Conservation (phyloP, 2,329 filamentous ascomycete species). For the Orbilia quercus region DNA sequence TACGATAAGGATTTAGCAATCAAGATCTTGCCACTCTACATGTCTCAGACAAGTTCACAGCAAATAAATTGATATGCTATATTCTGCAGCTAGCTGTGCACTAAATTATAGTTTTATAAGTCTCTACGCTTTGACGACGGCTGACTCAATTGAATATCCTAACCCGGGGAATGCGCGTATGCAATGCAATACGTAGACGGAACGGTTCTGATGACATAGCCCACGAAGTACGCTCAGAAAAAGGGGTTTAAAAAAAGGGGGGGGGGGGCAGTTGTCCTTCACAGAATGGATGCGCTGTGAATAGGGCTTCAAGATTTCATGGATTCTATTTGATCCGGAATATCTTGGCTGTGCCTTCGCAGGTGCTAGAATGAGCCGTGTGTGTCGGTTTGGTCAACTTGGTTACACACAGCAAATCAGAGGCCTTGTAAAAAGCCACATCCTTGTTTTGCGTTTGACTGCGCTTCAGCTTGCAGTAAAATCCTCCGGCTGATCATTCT, state of each 20-base stretch:
- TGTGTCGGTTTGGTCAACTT: neutral
- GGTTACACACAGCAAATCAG: neutral
- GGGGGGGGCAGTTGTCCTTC: neutral
- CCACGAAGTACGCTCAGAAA: neutral
- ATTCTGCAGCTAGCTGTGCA: too few relatives aligned
- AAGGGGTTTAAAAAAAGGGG: neutral
- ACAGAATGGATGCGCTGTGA: neutral
- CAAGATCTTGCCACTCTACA: too few relatives aligned
- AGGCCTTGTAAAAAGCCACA: constrained; percentile 2
- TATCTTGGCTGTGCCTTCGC: neutral
- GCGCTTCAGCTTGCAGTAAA: neutral
- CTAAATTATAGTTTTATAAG: too few relatives aligned
- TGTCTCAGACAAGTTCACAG: too few relatives aligned
- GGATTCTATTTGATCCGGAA: too few relatives aligned
- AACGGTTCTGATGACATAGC: neutral
- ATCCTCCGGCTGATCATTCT: constrained; percentile 1
- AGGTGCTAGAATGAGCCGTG: neutral
- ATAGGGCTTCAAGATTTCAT: neutral
- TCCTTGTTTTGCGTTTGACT: neutral
- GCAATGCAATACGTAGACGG: too few relatives aligned
- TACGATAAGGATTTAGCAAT: too few relatives aligned
- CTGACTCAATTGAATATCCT: too few relatives aligned
- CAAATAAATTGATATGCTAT: too few relatives aligned
- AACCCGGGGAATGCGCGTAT: too few relatives aligned
- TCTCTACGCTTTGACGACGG: too few relatives aligned